A percentile compares a stretch with the other conserved stretches of the same genome.
Conservation (phyloP, 176 grass and related monocot genomes). For the Luzula sylvatica region DNA sequence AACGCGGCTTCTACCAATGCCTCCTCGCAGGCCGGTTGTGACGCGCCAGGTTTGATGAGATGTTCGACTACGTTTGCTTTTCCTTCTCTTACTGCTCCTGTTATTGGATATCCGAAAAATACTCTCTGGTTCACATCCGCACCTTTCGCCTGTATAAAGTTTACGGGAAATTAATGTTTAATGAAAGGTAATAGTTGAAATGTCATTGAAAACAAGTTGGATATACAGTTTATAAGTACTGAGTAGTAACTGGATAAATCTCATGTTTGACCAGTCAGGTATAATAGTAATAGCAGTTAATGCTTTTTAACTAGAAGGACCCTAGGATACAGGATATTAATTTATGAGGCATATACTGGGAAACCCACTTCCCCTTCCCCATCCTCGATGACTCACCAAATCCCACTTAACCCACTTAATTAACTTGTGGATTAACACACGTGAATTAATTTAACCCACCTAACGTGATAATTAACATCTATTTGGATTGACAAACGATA, state of each 20-base stretch:
- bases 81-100: conserved; percentile 73
- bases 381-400: too few species aligned
- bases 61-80: conserved; percentile 54
- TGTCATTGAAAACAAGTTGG: neutral
- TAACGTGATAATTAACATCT: too few species aligned
- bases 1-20: conserved; percentile 78
- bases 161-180: too few species aligned
- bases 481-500: too few species aligned
- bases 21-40: conserved; percentile 91
- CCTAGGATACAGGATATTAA: neutral
- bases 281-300: too few species aligned
- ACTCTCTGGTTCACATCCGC: conserved; percentile 89
- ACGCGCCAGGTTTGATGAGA: conserved; percentile 62
- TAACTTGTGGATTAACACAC: too few species aligned
- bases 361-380: too few species aligned
- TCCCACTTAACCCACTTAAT: too few species aligned
- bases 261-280: neutral
- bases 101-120: conserved; percentile 66
- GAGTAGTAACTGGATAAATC: neutral
- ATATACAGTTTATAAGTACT: neutral
- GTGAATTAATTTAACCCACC: too few species aligned
- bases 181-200: too few species aligned
- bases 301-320: too few species aligned
- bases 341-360: too few species aligned
- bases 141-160: conserved; percentile 70